Conservation (phyloP, 352 stramenopile genomes). For the Hyphochytrium catenoides region DNA sequence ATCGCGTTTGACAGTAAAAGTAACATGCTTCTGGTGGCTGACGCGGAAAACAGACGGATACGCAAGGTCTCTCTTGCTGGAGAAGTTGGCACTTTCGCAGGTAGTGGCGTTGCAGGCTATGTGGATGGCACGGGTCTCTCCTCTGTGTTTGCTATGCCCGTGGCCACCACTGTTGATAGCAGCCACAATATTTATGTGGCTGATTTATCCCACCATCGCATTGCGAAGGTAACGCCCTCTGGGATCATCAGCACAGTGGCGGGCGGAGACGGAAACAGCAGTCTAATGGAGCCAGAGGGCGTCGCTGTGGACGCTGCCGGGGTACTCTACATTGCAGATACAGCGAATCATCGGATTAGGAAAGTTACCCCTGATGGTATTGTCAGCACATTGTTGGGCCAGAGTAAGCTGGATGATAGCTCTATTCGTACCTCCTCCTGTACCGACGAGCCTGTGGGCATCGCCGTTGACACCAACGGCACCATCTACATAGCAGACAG, state of each 20-base stretch:
- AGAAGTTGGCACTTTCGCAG: slow-evolving; percentile 57
- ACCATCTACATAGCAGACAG: slow-evolving; percentile 11
- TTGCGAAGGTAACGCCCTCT: slow-evolving; percentile 45
- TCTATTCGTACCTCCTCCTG: too few species aligned
- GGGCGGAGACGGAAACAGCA: too few species aligned
- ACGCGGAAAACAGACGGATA: slow-evolving; percentile 81
- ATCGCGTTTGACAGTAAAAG: too few species aligned
- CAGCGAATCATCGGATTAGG: slow-evolving; percentile 77
- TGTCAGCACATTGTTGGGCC: too few species aligned
- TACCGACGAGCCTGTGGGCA: too few species aligned
- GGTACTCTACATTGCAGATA: slow-evolving; percentile 74
- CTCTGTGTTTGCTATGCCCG: slow-evolving; percentile 30
- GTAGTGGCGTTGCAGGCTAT: slow-evolving; percentile 21
- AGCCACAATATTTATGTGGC: slow-evolving; percentile 30
- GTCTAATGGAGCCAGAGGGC: too few species aligned
- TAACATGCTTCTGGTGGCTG: too few species aligned
- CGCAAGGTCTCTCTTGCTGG: slow-evolving; percentile 66
- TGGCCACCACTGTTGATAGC: slow-evolving; percentile 26
- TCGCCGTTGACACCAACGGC: slow-evolving; percentile 21
- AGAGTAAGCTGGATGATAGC: too few species aligned
- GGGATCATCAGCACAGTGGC: too few species aligned
- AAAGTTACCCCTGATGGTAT: too few species aligned
- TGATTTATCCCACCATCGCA: slow-evolving; percentile 52
- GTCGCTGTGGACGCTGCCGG: too few species aligned
- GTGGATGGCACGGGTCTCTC: slow-evolving; percentile 17